Evolutionary conservation across 2,329 filamentous ascomycete species (phyloP).

Genomic region (Monilinia vaccinii-corymbosi): DNA sequence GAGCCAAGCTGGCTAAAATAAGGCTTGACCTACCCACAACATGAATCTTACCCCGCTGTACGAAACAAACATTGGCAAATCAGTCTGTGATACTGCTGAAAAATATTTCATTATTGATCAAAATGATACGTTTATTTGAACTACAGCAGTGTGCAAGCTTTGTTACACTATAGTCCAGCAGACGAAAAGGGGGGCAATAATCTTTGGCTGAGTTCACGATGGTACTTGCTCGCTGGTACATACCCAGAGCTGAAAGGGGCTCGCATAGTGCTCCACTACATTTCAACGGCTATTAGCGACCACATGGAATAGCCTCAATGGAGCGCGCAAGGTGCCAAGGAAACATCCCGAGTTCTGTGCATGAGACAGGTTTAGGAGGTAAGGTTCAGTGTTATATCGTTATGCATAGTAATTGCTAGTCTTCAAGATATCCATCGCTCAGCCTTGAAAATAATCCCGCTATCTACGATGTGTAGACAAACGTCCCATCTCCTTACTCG

Average conservation of each 20-base stretch:
- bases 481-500: neutral
- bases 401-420: neutral
- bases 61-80: neutral
- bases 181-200: neutral
- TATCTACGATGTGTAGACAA: slow-evolving; percentile 1
- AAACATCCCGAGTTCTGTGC: neutral
- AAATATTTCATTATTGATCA: slow-evolving; percentile 1
- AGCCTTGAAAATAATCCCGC: slow-evolving; percentile 3
- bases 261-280: slow-evolving; percentile 4
- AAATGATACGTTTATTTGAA: neutral
- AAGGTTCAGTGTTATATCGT: neutral
- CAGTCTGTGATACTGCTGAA: neutral
- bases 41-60: neutral
- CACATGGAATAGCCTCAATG: neutral
- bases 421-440: neutral
- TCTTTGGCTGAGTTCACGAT: neutral
- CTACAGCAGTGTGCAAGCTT: neutral
- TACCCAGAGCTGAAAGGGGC: neutral
- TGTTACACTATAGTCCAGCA: neutral
- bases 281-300: neutral
- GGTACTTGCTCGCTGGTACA: neutral
- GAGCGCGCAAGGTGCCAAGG: neutral
- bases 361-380: neutral
- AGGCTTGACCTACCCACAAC: neutral
- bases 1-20: slow-evolving; percentile 1